Evolutionary conservation across 2,329 filamentous ascomycete genomes (phyloP).

Genomic region (Trichoderma lentiforme): DNA sequence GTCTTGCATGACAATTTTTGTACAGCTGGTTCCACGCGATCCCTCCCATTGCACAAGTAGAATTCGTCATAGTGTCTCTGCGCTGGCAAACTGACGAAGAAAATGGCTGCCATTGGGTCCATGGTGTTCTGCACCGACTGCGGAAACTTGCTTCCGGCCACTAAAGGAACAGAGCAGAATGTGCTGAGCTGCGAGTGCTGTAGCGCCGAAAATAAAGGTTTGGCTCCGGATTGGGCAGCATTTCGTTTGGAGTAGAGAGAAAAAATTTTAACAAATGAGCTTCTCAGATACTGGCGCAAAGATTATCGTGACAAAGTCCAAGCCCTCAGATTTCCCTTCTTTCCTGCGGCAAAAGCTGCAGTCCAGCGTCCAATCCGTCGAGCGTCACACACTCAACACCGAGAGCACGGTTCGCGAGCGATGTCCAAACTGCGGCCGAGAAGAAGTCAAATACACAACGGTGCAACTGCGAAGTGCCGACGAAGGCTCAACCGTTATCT

Average conservation of each 20-base stretch:
- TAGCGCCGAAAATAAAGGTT: slow-evolving; percentile 79
- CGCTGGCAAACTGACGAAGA: neutral
- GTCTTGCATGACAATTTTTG: slow-evolving; percentile 27
- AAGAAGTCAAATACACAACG: slow-evolving; percentile 79
- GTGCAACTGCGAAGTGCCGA: slow-evolving; percentile 89
- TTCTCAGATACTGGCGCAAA: slow-evolving; percentile 67
- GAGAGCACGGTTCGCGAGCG: slow-evolving; percentile 64
- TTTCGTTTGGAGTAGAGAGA: neutral
- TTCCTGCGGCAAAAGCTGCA: slow-evolving; percentile 76
- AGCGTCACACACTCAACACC: slow-evolving; percentile 71
- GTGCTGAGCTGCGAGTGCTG: slow-evolving; percentile 82
- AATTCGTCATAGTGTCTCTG: slow-evolving; percentile 7
- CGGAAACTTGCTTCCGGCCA: slow-evolving; percentile 82
- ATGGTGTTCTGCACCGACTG: slow-evolving; percentile 92
- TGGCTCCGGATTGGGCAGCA: slow-evolving; percentile 10
- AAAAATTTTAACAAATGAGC: slow-evolving; percentile 20
- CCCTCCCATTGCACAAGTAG: slow-evolving; percentile 9
- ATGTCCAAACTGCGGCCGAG: slow-evolving; percentile 77
- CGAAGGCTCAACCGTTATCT: slow-evolving; percentile 91
- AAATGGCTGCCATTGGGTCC: slow-evolving; percentile 85
- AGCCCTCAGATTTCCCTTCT: slow-evolving; percentile 86
- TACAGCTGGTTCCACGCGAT: slow-evolving; percentile 19
- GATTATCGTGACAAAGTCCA: slow-evolving; percentile 77
- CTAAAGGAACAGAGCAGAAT: slow-evolving; percentile 71
- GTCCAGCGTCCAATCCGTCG: slow-evolving; percentile 81